Percentiles rank a stretch among this genome's conserved stretches.
Evolutionary conservation across 2,329 filamentous ascomycete genomes (phyloP).

Genomic region (Colletotrichum acutatum): DNA sequence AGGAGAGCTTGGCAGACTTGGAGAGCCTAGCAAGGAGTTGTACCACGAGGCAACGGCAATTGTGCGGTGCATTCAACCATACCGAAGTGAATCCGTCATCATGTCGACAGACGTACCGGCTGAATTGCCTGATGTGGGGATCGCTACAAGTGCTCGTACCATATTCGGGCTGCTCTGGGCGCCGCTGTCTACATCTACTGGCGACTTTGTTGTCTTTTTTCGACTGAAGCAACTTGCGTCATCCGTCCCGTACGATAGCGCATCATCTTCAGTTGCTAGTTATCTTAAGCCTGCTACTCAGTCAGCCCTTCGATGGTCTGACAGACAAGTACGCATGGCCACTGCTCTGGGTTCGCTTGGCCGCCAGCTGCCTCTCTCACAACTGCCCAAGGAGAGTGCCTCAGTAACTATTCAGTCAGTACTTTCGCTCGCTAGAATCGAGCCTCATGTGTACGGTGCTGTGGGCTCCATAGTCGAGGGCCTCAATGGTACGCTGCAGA

Average conservation of each 20-base stretch:
- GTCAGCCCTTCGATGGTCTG: background rate
- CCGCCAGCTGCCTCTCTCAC: background rate
- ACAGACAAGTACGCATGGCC: background rate
- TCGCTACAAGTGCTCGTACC: background rate
- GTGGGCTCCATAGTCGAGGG: background rate
- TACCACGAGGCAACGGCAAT: background rate
- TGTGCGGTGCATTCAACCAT: background rate
- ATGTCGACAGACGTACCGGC: background rate
- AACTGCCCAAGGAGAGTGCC: background rate
- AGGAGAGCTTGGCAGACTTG: background rate
- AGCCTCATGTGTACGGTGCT: background rate
- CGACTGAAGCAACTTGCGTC: background rate
- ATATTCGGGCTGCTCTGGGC: background rate
- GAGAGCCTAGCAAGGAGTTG: background rate
- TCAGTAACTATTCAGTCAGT: background rate
- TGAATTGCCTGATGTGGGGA: background rate
- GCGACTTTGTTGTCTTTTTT: background rate
- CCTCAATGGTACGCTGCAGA: background rate
- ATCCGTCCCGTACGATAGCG: too few species aligned
- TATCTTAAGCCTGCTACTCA: too few species aligned
- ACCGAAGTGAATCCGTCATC: background rate
- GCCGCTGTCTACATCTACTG: background rate
- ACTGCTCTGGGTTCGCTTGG: background rate
- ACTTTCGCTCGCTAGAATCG: background rate
- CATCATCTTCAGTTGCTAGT: too few species aligned